These are phyloP conservation scores for Penicillium brasilianum DNA, from an alignment of 2,329 filamentous ascomycete genomes.

Conservation along the genomic window DNA sequence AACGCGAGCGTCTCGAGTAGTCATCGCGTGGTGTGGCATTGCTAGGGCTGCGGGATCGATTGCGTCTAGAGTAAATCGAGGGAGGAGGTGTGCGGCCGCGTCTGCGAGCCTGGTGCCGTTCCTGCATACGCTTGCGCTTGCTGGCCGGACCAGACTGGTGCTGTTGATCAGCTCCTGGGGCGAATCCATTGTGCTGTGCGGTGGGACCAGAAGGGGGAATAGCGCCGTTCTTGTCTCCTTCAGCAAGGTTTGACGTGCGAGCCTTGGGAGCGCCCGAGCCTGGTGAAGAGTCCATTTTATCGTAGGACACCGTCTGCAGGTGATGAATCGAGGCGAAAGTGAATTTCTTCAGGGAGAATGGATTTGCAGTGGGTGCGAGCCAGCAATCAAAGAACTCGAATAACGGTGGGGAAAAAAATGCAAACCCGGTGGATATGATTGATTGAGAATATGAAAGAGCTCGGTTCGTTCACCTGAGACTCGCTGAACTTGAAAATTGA, in stretches of 20 bases:
- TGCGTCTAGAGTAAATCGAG: constrained; percentile 49
- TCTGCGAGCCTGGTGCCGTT: constrained; percentile 46
- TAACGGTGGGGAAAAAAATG: not conserved
- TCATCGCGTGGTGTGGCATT: constrained; percentile 32
- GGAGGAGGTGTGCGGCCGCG: constrained; percentile 42
- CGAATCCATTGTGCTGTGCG: constrained; percentile 22
- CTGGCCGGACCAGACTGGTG: constrained; percentile 36
- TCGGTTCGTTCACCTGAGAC: not conserved
- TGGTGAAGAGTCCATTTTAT: constrained; percentile 18
- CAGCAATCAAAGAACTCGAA: not conserved
- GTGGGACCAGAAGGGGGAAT: constrained; percentile 2
- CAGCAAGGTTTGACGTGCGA: not conserved
- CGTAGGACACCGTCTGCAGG: not conserved
- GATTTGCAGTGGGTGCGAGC: not conserved
- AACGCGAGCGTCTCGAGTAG: constrained; percentile 44
- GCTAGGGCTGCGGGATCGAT: constrained; percentile 37
- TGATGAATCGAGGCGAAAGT: not conserved
- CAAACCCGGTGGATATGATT: not conserved
- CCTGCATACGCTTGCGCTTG: constrained; percentile 48
- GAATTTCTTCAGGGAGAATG: not conserved
- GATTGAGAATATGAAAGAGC: not conserved
- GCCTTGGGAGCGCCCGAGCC: constrained; percentile 12
- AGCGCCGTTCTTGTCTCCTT: constrained; percentile 7
- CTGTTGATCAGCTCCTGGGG: constrained; percentile 28
- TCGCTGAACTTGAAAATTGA: not conserved